Conservation (phyloP, 2,329 filamentous ascomycete genomes). For the Cadophora gregata region DNA sequence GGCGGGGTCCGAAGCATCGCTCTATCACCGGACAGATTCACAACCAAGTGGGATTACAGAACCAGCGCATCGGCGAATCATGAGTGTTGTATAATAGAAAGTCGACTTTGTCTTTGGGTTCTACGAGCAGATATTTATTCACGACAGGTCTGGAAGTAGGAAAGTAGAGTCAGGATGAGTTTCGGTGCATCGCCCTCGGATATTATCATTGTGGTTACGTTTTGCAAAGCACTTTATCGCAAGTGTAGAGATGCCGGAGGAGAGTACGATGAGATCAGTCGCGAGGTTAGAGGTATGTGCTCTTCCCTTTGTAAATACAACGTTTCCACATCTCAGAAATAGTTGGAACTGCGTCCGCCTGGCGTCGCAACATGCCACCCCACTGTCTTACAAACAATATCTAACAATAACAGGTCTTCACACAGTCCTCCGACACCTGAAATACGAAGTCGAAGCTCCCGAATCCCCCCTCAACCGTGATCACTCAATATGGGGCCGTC, state of each 20-base stretch:
- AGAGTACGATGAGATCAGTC: slow-evolving; percentile 56
- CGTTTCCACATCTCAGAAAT: neutral
- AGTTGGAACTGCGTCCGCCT: neutral
- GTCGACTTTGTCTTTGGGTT: neutral
- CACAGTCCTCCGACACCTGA: slow-evolving; percentile 61
- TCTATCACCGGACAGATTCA: neutral
- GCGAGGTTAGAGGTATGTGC: slow-evolving; percentile 52
- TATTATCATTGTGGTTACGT: slow-evolving; percentile 62
- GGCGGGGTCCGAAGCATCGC: slow-evolving; percentile 3
- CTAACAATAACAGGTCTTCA: slow-evolving; percentile 51
- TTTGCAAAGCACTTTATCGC: slow-evolving; percentile 61
- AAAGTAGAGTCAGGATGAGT: slow-evolving; percentile 36
- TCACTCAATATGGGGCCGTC: slow-evolving; percentile 53
- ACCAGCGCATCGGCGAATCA: neutral
- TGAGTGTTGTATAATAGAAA: slow-evolving; percentile 7
- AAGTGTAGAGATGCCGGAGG: slow-evolving; percentile 56
- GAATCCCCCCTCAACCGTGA: slow-evolving; percentile 59
- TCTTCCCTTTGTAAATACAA: neutral
- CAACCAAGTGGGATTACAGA: slow-evolving; percentile 5
- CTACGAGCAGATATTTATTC: neutral
- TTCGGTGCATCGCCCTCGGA: slow-evolving; percentile 44
- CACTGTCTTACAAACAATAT: neutral
- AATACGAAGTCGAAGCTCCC: slow-evolving; percentile 61
- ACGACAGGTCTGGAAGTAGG: neutral
- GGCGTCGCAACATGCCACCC: neutral